Base-by-base conservation (phyloP, 805 yeast species). In the Candida ovalis region DNA sequence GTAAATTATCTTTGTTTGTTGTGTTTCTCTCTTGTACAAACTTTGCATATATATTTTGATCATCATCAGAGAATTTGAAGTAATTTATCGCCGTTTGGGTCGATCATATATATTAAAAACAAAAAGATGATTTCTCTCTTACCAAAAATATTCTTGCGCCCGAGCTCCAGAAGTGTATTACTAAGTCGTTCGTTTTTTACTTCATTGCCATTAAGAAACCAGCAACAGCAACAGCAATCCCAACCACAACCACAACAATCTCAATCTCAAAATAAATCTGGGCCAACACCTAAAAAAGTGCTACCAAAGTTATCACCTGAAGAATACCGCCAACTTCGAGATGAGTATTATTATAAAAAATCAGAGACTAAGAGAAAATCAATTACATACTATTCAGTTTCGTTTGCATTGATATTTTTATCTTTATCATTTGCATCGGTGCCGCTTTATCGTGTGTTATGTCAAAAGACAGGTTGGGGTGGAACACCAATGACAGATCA, bases 401-500 rank as follows among this genome's bases (percentile, higher is more conserved):
- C 92, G n/a, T 72, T 88, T 19, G 81, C 82, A 12, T 68, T 91
- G 25, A 69, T 81, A 2, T 87, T 88, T 53, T 68, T 88, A 17
- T 88, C 96, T 0, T 71, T 92, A 5, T 78, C 96, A 0, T 94
- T 89, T 67, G 87, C 90, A 9, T 88, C 97, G 1, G 99, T 94
- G 18, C 98, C 98, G 4, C 70, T 94, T 6, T 94, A 94, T 67
- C 73, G 97, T 56, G 89, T 91, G 8, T 75, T 94, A 27, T 94
- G 99, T 73, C 88, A 91, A 58, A 78, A 95, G 67, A 91, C 97
- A 0, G 99, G 99, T 0, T 94, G 86, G 79, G 97, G 92, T 43
- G 99, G 99, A 38, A 83, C 86, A 8, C 98, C 98, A 10, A 86
- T 91, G 58, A 91, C 97, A 0, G 98, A 94, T 63, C 68, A 74